Percentiles rank a stretch among this genome's conserved stretches.
These are phyloP conservation scores for Rusavskia elegans DNA, from an alignment of 495 filamentous ascomycete genomes.

Conservation along the genomic window DNA sequence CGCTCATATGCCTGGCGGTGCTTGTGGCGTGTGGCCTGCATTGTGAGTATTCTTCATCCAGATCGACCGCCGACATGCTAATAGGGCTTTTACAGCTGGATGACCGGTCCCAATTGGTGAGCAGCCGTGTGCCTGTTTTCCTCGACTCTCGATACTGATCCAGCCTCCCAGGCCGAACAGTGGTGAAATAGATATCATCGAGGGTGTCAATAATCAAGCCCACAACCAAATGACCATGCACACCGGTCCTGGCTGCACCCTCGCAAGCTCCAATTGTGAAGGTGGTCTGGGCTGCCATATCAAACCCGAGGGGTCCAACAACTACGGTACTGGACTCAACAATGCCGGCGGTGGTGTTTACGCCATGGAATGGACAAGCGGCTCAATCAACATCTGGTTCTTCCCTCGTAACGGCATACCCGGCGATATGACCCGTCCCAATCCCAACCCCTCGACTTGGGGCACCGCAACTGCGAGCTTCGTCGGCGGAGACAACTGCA, in stretches of 20 bases:
- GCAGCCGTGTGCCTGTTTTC: too few relatives aligned
- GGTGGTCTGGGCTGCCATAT: constrained; percentile 27
- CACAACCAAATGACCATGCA: constrained; percentile 48
- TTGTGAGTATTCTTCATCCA: constrained; percentile 9
- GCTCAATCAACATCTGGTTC: constrained; percentile 47
- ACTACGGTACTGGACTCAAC: constrained; percentile 45
- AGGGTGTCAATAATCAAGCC: constrained; percentile 40
- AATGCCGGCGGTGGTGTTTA: constrained; percentile 39
- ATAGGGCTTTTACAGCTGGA: constrained; percentile 16
- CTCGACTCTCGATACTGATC: too few relatives aligned
- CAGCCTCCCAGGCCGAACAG: constrained; percentile 27
- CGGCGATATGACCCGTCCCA: constrained; percentile 28
- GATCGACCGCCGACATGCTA: too few relatives aligned
- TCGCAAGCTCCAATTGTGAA: constrained; percentile 33
- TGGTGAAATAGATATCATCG: constrained; percentile 59
- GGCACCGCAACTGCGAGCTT: constrained; percentile 42
- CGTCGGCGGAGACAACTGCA: constrained; percentile 31
- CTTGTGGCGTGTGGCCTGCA: constrained; percentile 41
- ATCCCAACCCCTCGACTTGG: constrained; percentile 44
- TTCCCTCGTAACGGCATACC: constrained; percentile 36
- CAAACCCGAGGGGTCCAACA: constrained; percentile 18
- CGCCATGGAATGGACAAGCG: constrained; percentile 45
- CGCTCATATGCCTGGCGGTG: constrained; percentile 33
- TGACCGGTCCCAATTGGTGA: constrained; percentile 35
- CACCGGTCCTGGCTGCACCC: constrained; percentile 39